Evolutionary conservation across 2,329 filamentous ascomycete genomes (phyloP).

Genomic region (Chrysosporium queenslandicum): DNA sequence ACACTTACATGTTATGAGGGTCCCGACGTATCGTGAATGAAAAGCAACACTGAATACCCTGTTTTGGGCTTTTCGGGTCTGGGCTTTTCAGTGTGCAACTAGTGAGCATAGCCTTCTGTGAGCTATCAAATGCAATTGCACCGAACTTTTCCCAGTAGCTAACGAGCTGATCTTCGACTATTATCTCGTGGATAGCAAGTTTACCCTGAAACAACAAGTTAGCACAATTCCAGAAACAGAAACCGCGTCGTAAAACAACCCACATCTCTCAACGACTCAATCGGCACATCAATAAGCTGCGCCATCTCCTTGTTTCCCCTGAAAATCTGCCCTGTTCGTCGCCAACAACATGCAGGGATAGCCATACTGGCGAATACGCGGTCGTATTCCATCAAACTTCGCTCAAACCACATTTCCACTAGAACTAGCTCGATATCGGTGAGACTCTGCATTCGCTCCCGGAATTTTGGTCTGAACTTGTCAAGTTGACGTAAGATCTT

Average conservation of each 20-base stretch:
- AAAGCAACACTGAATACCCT: constrained; percentile 85
- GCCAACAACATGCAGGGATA: constrained; percentile 94
- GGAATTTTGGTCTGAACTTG: constrained; percentile 87
- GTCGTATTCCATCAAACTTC: constrained; percentile 93
- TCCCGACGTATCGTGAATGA: constrained; percentile 94
- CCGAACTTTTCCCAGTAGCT: constrained; percentile 99
- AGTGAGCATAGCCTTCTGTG: constrained; percentile 89
- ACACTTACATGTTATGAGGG: constrained; percentile 84
- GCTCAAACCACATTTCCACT: constrained; percentile 99
- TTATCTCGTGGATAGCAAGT: constrained; percentile 87
- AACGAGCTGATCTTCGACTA: constrained; percentile 88
- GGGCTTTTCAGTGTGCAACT: constrained; percentile 85
- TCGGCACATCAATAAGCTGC: constrained; percentile 83
- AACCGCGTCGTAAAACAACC: constrained; percentile 32
- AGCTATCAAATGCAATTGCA: constrained; percentile 88
- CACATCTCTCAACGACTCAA: constrained; percentile 83
- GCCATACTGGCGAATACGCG: constrained; percentile 98
- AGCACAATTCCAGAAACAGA: neutral
- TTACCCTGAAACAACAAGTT: constrained; percentile 56
- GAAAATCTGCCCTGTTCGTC: constrained; percentile 93
- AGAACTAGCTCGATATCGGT: constrained; percentile 90
- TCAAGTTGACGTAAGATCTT: constrained; percentile 88
- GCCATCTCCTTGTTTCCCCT: constrained; percentile 98
- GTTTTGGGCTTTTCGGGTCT: constrained; percentile 55
- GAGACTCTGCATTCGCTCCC: constrained; percentile 83